Percentiles rank a stretch among this genome's conserved stretches.
These are phyloP conservation scores for Isatis tinctoria DNA, from an alignment of 345 rosid species.

Conservation along the genomic window DNA sequence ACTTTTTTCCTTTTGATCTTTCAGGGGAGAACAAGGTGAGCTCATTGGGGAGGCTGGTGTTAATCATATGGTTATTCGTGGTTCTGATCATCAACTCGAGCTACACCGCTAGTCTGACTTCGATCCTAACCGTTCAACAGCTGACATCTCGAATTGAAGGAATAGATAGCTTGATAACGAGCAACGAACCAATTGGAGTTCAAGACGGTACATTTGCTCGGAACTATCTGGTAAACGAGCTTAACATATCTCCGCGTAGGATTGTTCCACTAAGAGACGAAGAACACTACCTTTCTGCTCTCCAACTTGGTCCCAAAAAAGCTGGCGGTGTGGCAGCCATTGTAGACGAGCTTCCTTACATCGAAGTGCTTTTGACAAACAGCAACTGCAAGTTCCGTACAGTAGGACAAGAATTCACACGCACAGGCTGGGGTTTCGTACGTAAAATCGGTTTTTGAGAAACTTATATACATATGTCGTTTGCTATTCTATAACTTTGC, in stretches of 20 bases:
- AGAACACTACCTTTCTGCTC: constrained; percentile 55
- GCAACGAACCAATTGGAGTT: constrained; percentile 69
- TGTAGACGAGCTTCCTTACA: constrained; percentile 92
- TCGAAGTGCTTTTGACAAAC: constrained; percentile 68
- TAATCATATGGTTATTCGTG: constrained; percentile 91
- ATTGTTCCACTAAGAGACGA: constrained; percentile 45
- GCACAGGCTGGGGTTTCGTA: constrained; percentile 98
- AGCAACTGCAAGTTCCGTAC: constrained; percentile 64
- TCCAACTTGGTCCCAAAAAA: constrained; percentile 57
- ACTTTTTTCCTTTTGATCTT: constrained; percentile 5
- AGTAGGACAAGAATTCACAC: constrained; percentile 98
- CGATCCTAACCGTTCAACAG: constrained; percentile 88
- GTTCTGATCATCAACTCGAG: constrained; percentile 96
- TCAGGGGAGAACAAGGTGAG: constrained; percentile 93
- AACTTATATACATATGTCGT: neutral
- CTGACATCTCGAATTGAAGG: constrained; percentile 77
- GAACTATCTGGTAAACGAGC: constrained; percentile 80
- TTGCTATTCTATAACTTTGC: neutral
- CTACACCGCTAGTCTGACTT: constrained; percentile 97
- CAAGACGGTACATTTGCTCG: constrained; percentile 92
- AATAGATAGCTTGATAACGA: constrained; percentile 70
- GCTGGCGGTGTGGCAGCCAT: constrained; percentile 89
- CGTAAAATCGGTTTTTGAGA: constrained; percentile 32
- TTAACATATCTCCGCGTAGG: constrained; percentile 71
- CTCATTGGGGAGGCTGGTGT: constrained; percentile 72